Conservation (phyloP, 2,329 filamentous ascomycete species). For the Fusarium hostae region DNA sequence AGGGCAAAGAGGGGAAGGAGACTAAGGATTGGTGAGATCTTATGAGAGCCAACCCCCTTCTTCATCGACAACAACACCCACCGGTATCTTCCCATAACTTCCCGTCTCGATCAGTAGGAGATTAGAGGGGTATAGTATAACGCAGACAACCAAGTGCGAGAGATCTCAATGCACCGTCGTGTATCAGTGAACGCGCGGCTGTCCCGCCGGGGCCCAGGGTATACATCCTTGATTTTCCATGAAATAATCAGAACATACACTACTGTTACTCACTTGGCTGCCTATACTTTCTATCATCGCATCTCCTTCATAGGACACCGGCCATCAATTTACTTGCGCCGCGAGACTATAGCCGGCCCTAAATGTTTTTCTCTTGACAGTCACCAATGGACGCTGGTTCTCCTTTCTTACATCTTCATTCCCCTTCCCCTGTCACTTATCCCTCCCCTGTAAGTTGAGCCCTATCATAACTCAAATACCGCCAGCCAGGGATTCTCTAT, state of each 20-base stretch:
- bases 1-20: slow-evolving; percentile 32
- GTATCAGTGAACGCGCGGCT: too few relatives aligned
- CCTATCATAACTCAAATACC: slow-evolving; percentile 44
- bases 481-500: slow-evolving; percentile 42
- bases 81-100: background rate
- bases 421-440: background rate
- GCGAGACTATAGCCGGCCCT: too few relatives aligned
- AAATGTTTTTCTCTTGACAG: too few relatives aligned
- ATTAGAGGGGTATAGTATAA: too few relatives aligned
- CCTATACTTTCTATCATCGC: too few relatives aligned
- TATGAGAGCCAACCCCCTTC: slow-evolving; percentile 19
- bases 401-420: slow-evolving; percentile 40
- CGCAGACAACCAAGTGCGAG: slow-evolving; percentile 21
- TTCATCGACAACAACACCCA: background rate
- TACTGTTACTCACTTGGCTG: too few relatives aligned
- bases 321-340: too few relatives aligned
- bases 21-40: background rate
- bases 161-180: slow-evolving; percentile 20
- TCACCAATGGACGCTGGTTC: slow-evolving; percentile 43
- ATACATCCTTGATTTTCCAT: too few relatives aligned
- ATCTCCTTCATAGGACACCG: too few relatives aligned
- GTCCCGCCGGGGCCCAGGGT: too few relatives aligned
- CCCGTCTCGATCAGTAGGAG: background rate
- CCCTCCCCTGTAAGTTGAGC: slow-evolving; percentile 34
- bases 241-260: too few relatives aligned